Percentiles rank a stretch among this genome's conserved stretches.
Evolutionary conservation across 1,284 basidiomycete species (phyloP).

Genomic region (Tilletiaria anomala): DNA sequence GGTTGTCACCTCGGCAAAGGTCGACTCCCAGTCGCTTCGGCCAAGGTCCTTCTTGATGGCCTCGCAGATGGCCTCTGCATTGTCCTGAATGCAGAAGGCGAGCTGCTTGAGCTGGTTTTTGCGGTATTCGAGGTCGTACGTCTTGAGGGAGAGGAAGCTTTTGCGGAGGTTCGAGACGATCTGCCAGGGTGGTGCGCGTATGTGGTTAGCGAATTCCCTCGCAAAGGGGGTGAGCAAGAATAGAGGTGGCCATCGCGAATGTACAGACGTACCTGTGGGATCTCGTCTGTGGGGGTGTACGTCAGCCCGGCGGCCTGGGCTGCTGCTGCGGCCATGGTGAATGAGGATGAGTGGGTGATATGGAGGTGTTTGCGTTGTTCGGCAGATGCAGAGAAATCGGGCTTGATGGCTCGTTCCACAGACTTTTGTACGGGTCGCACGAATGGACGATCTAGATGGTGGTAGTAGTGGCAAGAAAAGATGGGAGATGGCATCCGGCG

Average conservation of each 20-base stretch:
- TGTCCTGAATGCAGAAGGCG: conserved; percentile 51
- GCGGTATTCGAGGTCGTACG: conserved; percentile 48
- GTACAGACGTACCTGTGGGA: too few species aligned
- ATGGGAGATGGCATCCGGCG: too few species aligned
- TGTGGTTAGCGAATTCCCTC: too few species aligned
- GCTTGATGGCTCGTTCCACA: too few species aligned
- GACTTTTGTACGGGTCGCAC: too few species aligned
- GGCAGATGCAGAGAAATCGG: too few species aligned
- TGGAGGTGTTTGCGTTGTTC: too few species aligned
- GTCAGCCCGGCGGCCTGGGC: neutral
- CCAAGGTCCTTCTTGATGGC: conserved; percentile 49
- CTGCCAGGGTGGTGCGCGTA: too few species aligned
- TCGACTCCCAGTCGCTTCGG: conserved; percentile 41
- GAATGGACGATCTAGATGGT: too few species aligned
- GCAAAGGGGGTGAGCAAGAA: too few species aligned
- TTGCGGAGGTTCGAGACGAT: conserved; percentile 44
- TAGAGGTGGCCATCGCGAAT: too few species aligned
- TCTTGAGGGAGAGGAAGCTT: conserved; percentile 48
- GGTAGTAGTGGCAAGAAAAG: too few species aligned
- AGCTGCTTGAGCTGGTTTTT: conserved; percentile 53
- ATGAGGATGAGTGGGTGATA: neutral
- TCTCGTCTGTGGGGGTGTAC: neutral
- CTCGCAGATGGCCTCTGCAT: conserved; percentile 45
- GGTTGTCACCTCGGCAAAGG: conserved; percentile 35
- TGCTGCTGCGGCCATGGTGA: neutral